phyloP scores from a whole-genome alignment of 192 early-diverging fungal species.

The Umbelopsis sp. region DNA sequence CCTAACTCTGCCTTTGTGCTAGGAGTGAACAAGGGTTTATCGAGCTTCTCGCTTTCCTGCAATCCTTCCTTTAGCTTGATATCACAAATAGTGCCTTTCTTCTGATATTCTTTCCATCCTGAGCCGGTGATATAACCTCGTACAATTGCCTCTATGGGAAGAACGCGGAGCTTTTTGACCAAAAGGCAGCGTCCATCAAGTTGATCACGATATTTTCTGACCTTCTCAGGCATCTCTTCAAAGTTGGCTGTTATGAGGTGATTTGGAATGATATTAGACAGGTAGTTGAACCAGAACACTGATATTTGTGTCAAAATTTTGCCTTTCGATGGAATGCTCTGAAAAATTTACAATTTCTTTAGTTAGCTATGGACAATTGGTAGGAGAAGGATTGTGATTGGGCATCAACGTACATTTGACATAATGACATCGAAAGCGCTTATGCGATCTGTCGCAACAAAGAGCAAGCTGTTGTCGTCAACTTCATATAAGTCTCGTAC shows the following conservation, averaged over 20 bases:
- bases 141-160: constrained; percentile 98
- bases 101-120: constrained; percentile 94
- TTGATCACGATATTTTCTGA: constrained; percentile 89
- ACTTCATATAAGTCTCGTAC: constrained; percentile 97
- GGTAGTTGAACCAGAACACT: constrained; percentile 93
- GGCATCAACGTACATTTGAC: constrained; percentile 75
- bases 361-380: background rate
- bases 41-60: constrained; percentile 84
- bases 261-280: constrained; percentile 90
- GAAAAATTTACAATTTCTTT: constrained; percentile 2
- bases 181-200: constrained; percentile 89
- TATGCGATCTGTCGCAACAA: constrained; percentile 98
- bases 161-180: constrained; percentile 87
- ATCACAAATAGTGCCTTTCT: constrained; percentile 91
- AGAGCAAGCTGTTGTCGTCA: constrained; percentile 82
- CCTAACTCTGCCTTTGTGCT: constrained; percentile 99
- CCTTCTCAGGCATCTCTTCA: constrained; percentile 84
- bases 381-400: too few species aligned
- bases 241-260: constrained; percentile 95
- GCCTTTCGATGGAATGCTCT: constrained; percentile 95
- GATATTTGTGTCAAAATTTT: constrained; percentile 96
- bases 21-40: constrained; percentile 88
- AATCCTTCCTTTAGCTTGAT: constrained; percentile 81
- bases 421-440: constrained; percentile 99
- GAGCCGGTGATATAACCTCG: constrained; percentile 97